These are phyloP conservation scores for Phyllosticta ampelicida DNA, from an alignment of 2,329 filamentous ascomycete genomes.

Conservation along the genomic window DNA sequence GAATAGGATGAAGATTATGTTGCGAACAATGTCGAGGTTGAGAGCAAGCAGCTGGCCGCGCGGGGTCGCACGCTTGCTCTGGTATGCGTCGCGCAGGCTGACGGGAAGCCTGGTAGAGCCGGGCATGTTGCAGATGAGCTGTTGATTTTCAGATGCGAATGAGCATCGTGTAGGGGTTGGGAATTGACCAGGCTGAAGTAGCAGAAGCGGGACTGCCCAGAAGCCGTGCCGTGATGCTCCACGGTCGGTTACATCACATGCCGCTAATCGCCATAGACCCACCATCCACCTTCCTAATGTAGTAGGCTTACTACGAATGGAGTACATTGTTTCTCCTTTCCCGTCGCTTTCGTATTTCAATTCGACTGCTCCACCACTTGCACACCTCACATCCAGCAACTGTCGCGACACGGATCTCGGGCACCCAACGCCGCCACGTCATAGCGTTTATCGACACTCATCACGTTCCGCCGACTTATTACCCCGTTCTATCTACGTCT, in stretches of 20 bases:
- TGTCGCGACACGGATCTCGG: not conserved
- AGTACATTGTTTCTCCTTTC: not conserved
- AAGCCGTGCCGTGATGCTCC: not conserved
- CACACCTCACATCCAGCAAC: not conserved
- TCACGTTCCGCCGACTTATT: too few relatives aligned
- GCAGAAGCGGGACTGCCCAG: not conserved
- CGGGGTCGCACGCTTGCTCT: constrained; percentile 47
- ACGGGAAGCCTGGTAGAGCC: constrained; percentile 61
- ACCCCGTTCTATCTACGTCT: too few relatives aligned
- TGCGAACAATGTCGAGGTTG: constrained; percentile 59
- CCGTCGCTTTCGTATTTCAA: not conserved
- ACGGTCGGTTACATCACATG: not conserved
- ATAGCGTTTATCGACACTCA: too few relatives aligned
- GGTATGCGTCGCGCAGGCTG: constrained; percentile 58
- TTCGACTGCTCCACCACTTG: not conserved
- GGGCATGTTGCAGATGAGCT: constrained; percentile 20
- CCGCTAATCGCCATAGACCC: not conserved
- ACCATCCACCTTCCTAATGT: not conserved
- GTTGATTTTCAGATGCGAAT: not conserved
- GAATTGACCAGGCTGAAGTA: not conserved
- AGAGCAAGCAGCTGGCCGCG: constrained; percentile 48
- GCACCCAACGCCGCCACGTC: too few relatives aligned
- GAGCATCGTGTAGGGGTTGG: not conserved
- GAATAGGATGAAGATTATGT: constrained; percentile 61
- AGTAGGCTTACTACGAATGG: not conserved